Percentiles rank a stretch among this genome's conserved stretches.
phyloP scores from a whole-genome alignment of 164 flowering plant species.

The Stephania yunnanensis region DNA sequence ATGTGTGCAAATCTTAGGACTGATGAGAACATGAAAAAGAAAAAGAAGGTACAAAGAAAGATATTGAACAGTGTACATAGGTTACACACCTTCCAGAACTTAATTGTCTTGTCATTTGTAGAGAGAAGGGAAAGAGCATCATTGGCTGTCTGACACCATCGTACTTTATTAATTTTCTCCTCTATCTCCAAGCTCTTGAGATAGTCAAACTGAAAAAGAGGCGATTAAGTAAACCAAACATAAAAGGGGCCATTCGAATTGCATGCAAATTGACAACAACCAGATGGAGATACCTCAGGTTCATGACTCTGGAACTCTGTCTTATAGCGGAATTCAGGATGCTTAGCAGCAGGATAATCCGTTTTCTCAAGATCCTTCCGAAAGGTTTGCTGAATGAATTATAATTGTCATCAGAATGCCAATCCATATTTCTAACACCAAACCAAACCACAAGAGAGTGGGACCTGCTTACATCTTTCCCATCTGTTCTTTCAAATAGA shows the following conservation, averaged over 20 bases:
- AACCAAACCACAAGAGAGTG: neutral
- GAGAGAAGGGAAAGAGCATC: slow-evolving; percentile 57
- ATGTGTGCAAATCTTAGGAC: neutral
- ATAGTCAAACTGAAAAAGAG: slow-evolving; percentile 64
- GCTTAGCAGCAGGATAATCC: slow-evolving; percentile 48
- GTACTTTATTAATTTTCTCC: slow-evolving; percentile 83
- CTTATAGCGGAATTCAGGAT: slow-evolving; percentile 82
- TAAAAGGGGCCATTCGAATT: neutral
- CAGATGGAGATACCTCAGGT: slow-evolving; percentile 58
- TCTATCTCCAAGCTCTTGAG: slow-evolving; percentile 94
- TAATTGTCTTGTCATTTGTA: slow-evolving; percentile 60
- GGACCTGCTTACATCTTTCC: slow-evolving; percentile 31
- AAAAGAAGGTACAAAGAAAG: neutral
- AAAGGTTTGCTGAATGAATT: slow-evolving; percentile 4
- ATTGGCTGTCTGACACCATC: slow-evolving; percentile 84
- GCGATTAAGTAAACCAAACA: slow-evolving; percentile 8
- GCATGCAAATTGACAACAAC: neutral
- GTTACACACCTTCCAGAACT: slow-evolving; percentile 60
- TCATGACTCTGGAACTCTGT: slow-evolving; percentile 93
- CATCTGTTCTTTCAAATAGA: slow-evolving; percentile 55
- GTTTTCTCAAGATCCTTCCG: slow-evolving; percentile 62
- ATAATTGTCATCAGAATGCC: neutral
- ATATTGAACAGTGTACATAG: neutral
- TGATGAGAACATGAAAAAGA: neutral
- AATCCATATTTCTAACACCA: slow-evolving; percentile 1